Conservation (phyloP, 345 rosid species). For the Eucalyptus pauciflora region DNA sequence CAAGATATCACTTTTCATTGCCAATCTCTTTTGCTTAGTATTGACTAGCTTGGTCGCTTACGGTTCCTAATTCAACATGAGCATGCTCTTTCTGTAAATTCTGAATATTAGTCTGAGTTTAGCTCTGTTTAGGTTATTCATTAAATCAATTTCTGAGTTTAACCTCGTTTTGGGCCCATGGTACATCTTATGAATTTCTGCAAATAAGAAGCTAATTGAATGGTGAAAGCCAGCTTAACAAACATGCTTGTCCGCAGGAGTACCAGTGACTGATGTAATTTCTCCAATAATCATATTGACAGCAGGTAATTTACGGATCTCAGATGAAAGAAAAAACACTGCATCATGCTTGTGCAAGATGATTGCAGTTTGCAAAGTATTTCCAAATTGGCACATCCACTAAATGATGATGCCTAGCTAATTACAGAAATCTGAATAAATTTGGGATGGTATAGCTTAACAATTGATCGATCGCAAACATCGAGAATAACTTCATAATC, state of each 20-base stretch:
- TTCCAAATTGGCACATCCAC: neutral
- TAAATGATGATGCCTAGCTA: neutral
- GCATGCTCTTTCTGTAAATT: no score
- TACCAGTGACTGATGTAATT: neutral
- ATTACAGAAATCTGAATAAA: neutral
- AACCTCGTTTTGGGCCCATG: neutral
- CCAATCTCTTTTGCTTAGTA: no score
- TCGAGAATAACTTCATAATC: neutral
- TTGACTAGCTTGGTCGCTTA: no score
- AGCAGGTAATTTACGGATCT: neutral
- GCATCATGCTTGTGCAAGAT: neutral
- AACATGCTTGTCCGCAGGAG: neutral
- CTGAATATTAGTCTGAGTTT: no score
- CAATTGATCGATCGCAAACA: neutral
- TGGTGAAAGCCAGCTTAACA: neutral
- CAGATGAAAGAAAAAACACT: neutral
- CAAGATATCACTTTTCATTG: no score
- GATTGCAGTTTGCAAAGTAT: neutral
- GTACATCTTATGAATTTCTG: neutral
- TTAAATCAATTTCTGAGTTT: no score
- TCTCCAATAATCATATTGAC: neutral
- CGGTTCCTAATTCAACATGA: no score
- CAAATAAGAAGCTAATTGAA: neutral
- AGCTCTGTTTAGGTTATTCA: no score
- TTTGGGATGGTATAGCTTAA: neutral